phyloP scores from a whole-genome alignment of 108 stramenopile species.

The Discostella stelligeroides region DNA sequence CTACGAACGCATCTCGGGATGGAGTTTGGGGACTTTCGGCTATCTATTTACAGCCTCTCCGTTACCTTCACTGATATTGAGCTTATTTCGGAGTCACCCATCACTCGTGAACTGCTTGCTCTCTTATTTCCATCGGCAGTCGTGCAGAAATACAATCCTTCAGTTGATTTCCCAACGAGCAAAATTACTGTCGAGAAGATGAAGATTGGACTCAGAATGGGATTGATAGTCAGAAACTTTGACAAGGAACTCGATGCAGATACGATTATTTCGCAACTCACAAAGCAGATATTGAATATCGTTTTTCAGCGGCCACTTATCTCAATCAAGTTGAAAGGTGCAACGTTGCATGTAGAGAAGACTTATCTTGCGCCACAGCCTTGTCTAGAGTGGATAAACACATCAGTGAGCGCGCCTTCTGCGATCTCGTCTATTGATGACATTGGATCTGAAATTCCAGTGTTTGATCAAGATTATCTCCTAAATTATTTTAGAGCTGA shows the following conservation, averaged over 20 bases:
- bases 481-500: constrained; percentile 36
- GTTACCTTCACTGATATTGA: constrained; percentile 17
- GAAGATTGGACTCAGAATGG: constrained; percentile 19
- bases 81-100: constrained; percentile 16
- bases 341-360: constrained; percentile 36
- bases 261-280: neutral
- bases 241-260: neutral
- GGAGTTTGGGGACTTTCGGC: constrained; percentile 25
- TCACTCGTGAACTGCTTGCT: constrained; percentile 16
- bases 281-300: neutral
- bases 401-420: constrained; percentile 7
- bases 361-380: constrained; percentile 45
- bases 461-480: constrained; percentile 32
- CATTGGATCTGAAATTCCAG: constrained; percentile 26
- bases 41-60: constrained; percentile 9
- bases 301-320: constrained; percentile 28
- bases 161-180: constrained; percentile 30
- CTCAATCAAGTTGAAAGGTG: constrained; percentile 26
- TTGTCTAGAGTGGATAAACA: constrained; percentile 5
- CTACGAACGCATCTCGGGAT: constrained; percentile 34
- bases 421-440: constrained; percentile 18
- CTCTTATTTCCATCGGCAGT: constrained; percentile 35
- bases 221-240: neutral
- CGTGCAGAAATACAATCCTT: constrained; percentile 17
- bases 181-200: constrained; percentile 25